phyloP scores from a whole-genome alignment of 1,284 basidiomycete genomes.

The Ceratobasidium sp. region DNA sequence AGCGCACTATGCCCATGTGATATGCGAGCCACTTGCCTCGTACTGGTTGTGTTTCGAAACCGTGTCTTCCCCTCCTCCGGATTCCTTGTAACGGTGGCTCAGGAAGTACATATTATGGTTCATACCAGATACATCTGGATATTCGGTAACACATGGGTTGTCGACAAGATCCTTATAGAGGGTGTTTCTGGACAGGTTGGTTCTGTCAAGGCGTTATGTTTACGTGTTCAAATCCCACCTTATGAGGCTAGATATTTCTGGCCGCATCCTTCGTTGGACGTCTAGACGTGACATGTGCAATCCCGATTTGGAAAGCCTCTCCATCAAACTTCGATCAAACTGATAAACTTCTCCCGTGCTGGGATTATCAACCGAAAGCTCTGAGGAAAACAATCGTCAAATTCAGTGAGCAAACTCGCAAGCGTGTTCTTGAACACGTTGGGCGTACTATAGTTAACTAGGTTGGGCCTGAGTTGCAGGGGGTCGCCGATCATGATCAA shows the following conservation, averaged over 20 bases:
- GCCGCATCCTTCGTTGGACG: conserved; percentile 58
- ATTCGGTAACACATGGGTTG: conserved; percentile 58
- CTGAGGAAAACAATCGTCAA: conserved; percentile 47
- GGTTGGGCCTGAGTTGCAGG: conserved; percentile 67
- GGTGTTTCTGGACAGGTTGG: conserved; percentile 54
- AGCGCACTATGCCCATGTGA: not conserved
- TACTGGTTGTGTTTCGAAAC: conserved; percentile 68
- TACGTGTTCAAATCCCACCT: conserved; percentile 49
- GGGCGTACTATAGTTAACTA: conserved; percentile 67
- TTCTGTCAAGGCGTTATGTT: conserved; percentile 29
- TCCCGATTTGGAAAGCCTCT: conserved; percentile 59
- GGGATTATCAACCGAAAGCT: conserved; percentile 61
- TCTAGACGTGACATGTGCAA: conserved; percentile 60
- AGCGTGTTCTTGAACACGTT: not conserved
- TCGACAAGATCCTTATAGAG: conserved; percentile 67
- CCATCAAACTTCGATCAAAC: conserved; percentile 70
- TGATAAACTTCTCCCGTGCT: conserved; percentile 56
- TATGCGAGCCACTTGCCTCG: conserved; percentile 55
- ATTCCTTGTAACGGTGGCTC: conserved; percentile 62
- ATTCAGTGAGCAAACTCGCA: conserved; percentile 43
- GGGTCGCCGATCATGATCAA: conserved; percentile 77
- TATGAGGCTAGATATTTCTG: conserved; percentile 58
- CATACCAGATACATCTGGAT: conserved; percentile 65
- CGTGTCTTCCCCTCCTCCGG: conserved; percentile 61
- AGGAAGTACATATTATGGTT: conserved; percentile 66